phyloP scores from a whole-genome alignment of 306 rosid genomes.

The Citrullus mucosospermus region DNA sequence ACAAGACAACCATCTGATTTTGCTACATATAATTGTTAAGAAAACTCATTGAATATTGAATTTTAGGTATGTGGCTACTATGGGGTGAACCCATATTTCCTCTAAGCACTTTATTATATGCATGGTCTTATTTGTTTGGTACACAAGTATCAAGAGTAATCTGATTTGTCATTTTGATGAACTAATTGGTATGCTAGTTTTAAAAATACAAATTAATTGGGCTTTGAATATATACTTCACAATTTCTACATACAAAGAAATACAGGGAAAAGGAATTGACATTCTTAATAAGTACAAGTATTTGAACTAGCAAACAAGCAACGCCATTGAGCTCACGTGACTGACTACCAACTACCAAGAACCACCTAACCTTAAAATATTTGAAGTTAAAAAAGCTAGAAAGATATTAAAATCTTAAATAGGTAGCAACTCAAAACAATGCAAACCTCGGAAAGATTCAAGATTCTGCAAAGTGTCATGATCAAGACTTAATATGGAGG shows the following conservation, averaged over 20 bases:
- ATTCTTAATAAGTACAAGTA: neutral
- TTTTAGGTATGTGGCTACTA: neutral
- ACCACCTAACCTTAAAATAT: neutral
- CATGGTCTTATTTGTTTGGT: neutral
- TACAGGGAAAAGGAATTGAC: neutral
- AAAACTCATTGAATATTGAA: too few relatives aligned
- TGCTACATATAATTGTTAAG: too few relatives aligned
- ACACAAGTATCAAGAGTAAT: neutral
- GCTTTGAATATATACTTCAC: neutral
- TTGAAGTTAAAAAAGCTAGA: neutral
- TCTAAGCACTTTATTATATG: neutral
- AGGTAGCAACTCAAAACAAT: neutral
- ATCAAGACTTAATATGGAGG: constrained; percentile 77
- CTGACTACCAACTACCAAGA: neutral
- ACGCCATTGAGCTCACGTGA: neutral
- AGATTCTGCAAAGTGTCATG: constrained; percentile 79
- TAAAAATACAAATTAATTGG: neutral
- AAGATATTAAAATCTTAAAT: neutral
- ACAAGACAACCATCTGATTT: too few relatives aligned
- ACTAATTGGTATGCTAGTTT: neutral
- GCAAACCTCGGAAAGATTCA: constrained; percentile 70
- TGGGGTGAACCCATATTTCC: neutral
- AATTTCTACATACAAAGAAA: neutral
- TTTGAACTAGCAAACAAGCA: neutral
- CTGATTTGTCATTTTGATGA: neutral